phyloP scores from a whole-genome alignment of 129 eudicot species.

The Centella asiatica region DNA sequence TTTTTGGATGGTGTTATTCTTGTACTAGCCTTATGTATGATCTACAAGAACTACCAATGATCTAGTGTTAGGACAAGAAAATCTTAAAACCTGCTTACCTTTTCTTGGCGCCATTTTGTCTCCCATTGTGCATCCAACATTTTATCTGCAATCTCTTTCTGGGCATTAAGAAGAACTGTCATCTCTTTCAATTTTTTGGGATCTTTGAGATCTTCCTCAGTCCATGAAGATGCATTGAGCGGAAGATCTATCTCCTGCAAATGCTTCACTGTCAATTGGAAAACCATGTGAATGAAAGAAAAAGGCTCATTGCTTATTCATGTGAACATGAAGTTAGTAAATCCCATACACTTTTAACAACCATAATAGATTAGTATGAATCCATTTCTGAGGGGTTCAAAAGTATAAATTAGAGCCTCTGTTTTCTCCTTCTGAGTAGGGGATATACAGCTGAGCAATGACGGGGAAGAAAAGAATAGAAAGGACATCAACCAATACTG shows the following conservation, averaged over 20 bases:
- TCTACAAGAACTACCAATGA: background rate
- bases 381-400: background rate
- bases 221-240: conserved; percentile 76
- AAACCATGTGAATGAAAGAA: background rate
- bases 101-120: conserved; percentile 81
- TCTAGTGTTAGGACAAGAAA: background rate
- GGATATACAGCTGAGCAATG: background rate
- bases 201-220: conserved; percentile 74
- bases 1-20: background rate
- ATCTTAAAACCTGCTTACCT: conserved; percentile 31
- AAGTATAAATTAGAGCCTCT: background rate
- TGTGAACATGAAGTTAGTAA: background rate
- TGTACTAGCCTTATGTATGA: background rate
- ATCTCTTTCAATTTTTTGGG: conserved; percentile 79
- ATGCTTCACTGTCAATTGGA: conserved; percentile 5
- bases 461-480: background rate
- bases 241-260: conserved; percentile 76
- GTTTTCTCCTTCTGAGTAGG: background rate
- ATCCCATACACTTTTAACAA: background rate
- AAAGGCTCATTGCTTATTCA: background rate
- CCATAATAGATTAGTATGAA: background rate
- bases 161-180: conserved; percentile 87
- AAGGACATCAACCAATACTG: background rate
- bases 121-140: conserved; percentile 91
- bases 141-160: conserved; percentile 72